Evolutionary conservation across 805 yeast genomes (phyloP).

Genomic region (Teunomyces pallodes): DNA sequence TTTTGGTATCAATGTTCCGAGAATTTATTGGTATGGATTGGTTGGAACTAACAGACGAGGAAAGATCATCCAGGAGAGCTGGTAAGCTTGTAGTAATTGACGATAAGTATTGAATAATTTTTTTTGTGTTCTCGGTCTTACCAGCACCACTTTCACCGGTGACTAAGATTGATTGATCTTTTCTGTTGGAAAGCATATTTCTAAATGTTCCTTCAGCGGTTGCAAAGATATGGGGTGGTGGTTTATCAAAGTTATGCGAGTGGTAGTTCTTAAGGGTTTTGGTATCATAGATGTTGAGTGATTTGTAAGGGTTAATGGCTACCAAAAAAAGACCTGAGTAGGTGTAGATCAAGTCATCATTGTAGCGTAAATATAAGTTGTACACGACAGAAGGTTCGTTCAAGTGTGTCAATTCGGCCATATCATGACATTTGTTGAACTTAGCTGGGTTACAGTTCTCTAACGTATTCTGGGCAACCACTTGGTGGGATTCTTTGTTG

Average conservation of each 20-base stretch:
- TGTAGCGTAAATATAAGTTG: slow-evolving; percentile 75
- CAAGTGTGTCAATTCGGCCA: slow-evolving; percentile 92
- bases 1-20: slow-evolving; percentile 71
- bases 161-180: slow-evolving; percentile 89
- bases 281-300: slow-evolving; percentile 65
- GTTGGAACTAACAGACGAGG: slow-evolving; percentile 8
- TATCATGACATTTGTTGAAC: slow-evolving; percentile 87
- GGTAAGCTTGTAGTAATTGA: slow-evolving; percentile 51
- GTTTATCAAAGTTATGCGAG: slow-evolving; percentile 26
- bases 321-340: slow-evolving; percentile 94
- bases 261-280: slow-evolving; percentile 59
- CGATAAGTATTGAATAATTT: slow-evolving; percentile 87
- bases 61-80: slow-evolving; percentile 2
- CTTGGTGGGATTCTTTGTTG: slow-evolving; percentile 41
- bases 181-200: slow-evolving; percentile 62
- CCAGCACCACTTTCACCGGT: slow-evolving; percentile 99
- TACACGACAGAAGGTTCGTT: slow-evolving; percentile 95
- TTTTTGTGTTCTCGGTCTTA: slow-evolving; percentile 95
- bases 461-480: slow-evolving; percentile 41
- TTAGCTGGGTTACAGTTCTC: slow-evolving; percentile 83
- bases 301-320: slow-evolving; percentile 88
- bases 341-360: slow-evolving; percentile 79
- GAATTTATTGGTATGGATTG: slow-evolving; percentile 10
- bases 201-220: slow-evolving; percentile 84
- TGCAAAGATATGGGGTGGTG: slow-evolving; percentile 87